Evolutionary conservation across 2,329 filamentous ascomycete genomes (phyloP), one percentile per base, ranked within the genome.

Genomic region (Ophiostoma angusticollis): DNA sequence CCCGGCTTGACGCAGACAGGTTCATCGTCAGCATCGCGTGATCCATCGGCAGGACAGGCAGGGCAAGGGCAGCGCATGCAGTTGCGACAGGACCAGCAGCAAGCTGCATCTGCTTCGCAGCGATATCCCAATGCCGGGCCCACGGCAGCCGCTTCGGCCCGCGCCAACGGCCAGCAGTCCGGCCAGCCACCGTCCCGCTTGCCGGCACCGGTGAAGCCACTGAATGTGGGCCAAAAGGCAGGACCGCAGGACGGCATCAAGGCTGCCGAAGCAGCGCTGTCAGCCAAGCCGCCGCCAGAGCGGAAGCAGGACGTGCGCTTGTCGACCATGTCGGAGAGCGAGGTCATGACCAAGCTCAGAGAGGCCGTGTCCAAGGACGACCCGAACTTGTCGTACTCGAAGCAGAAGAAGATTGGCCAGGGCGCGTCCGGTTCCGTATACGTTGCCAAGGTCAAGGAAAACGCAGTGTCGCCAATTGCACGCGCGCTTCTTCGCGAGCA

Each of bases 361-460:
- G 84, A 93, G 49, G 89, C 91, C 7, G 91, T 98, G 1, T 95
- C 87, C 46, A 93, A 93, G 58, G 86, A 94, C 44, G 87, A 93
- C 55, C 91, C 91, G 38, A 82, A 93, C 52, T 68, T 93, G 49
- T 94, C 87, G 18, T 98, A 98, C 66, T 89, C 87, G 54, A 98
- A 98, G 67, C 91, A 96, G 63, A 95, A 95, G 73, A 98, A 98
- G 72, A 96, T 98, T 59, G 91, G 91, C 16, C 91, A 98, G 59
- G 91, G 91, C 62, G 91, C 91, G 40, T 98, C 91, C 45, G 91
- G 91, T 42, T 96, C 89, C 17, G 91, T 98, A 34, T 98, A 98
- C 54, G 89, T 98, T 45, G 91, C 91, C 47, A 91, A 93, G 55
- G 84, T 98, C 46, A 91, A 91, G 59, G 84, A 94, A 54, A 79